These are phyloP conservation scores for Marasmius fiardii DNA, from an alignment of 1,284 basidiomycete species.

Conservation along the genomic window DNA sequence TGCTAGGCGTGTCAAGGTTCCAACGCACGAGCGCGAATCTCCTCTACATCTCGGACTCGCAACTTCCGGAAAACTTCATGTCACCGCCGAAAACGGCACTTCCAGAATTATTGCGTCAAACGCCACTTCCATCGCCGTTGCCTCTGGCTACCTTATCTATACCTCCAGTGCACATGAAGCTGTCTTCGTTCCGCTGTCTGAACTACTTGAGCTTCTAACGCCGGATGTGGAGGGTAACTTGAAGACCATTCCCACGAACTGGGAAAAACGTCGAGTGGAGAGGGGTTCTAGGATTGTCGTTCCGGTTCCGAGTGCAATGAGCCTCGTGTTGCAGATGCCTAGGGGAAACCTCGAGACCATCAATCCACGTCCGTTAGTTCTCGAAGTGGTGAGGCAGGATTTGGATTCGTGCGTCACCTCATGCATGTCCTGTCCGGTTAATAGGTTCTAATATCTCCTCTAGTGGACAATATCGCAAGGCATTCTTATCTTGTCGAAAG, in stretches of 20 bases:
- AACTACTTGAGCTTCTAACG: slow-evolving; percentile 28
- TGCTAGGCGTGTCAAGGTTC: slow-evolving; percentile 27
- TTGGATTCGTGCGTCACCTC: slow-evolving; percentile 58
- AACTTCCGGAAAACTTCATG: slow-evolving; percentile 60
- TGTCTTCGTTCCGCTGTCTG: slow-evolving; percentile 64
- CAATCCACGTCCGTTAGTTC: slow-evolving; percentile 88
- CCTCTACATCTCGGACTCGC: slow-evolving; percentile 65
- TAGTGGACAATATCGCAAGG: slow-evolving; percentile 73
- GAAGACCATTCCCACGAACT: slow-evolving; percentile 37
- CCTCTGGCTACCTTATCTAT: slow-evolving; percentile 82
- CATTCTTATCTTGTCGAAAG: slow-evolving; percentile 88
- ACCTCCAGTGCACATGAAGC: slow-evolving; percentile 85
- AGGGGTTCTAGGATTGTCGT: slow-evolving; percentile 85
- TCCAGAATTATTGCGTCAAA: slow-evolving; percentile 47
- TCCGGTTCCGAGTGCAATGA: slow-evolving; percentile 85
- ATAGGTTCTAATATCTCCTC: slow-evolving; percentile 5
- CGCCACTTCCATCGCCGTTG: slow-evolving; percentile 80
- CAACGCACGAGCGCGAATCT: slow-evolving; percentile 15
- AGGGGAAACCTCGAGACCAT: slow-evolving; percentile 96
- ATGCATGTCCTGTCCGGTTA: slow-evolving; percentile 7
- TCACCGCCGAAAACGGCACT: slow-evolving; percentile 29
- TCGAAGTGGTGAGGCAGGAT: slow-evolving; percentile 77
- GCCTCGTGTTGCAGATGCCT: slow-evolving; percentile 94
- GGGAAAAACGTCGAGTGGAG: slow-evolving; percentile 80
- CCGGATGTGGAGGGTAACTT: slow-evolving; percentile 20